Conservation (phyloP, 768 basidiomycete genomes). For the Mycena belliarum region DNA sequence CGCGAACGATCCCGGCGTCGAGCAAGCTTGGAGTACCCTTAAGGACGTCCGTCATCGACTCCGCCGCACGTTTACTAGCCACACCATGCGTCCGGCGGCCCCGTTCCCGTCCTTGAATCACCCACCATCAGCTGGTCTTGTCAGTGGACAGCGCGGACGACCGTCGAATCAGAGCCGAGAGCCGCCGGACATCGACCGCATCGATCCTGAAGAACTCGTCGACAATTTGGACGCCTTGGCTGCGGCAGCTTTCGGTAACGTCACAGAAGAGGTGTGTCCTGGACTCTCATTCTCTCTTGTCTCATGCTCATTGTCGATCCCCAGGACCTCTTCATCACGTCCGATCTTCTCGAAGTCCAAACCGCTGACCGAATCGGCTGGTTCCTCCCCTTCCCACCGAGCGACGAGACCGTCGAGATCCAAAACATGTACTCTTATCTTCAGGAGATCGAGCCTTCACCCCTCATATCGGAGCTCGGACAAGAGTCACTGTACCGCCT, state of each 20-base stretch:
- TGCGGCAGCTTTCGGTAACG: constrained; percentile 70
- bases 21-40: constrained; percentile 47
- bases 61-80: constrained; percentile 47
- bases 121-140: constrained; percentile 19
- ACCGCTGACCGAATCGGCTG: constrained; percentile 78
- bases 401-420: constrained; percentile 71
- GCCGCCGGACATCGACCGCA: constrained; percentile 63
- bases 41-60: constrained; percentile 44
- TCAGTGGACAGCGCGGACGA: constrained; percentile 29
- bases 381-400: constrained; percentile 52
- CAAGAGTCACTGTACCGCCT: constrained; percentile 74
- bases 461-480: constrained; percentile 66
- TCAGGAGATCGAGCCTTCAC: constrained; percentile 70
- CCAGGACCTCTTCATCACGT: constrained; percentile 76
- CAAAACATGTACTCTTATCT: constrained; percentile 78
- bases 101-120: constrained; percentile 28
- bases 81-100: constrained; percentile 62
- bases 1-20: constrained; percentile 46
- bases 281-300: not conserved
- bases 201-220: constrained; percentile 71
- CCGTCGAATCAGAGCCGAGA: constrained; percentile 43
- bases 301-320: not conserved
- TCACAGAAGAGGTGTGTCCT: constrained; percentile 68
- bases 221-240: constrained; percentile 79
- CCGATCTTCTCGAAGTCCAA: constrained; percentile 81